These are phyloP conservation scores for Fomitopsis pulvina DNA, from an alignment of 768 basidiomycete species.

Conservation along the genomic window DNA sequence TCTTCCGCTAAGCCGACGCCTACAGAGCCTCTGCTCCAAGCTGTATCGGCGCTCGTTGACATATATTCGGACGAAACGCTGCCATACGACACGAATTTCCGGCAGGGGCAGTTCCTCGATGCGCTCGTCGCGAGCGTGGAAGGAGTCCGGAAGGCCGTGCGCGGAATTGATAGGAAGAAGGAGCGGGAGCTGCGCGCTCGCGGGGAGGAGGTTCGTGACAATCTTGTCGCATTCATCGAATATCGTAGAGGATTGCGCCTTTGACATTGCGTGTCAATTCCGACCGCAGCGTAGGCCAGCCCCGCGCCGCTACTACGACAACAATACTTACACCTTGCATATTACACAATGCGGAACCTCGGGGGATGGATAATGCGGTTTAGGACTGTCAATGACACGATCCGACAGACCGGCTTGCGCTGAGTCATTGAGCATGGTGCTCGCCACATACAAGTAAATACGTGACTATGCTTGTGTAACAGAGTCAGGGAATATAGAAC, in stretches of 20 bases:
- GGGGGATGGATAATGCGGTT: too few relatives aligned
- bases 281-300: not conserved
- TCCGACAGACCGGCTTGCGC: too few relatives aligned
- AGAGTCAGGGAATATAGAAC: too few relatives aligned
- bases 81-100: conserved; percentile 79
- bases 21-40: conserved; percentile 71
- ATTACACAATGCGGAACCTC: too few relatives aligned
- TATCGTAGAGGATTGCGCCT: conserved; percentile 57
- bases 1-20: conserved; percentile 35
- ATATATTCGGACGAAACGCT: conserved; percentile 86
- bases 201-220: conserved; percentile 74
- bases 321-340: too few relatives aligned
- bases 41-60: conserved; percentile 79
- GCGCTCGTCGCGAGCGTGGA: conserved; percentile 54
- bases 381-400: too few relatives aligned
- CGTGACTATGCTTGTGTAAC: too few relatives aligned
- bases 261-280: conserved; percentile 15
- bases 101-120: conserved; percentile 49
- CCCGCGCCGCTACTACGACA: too few relatives aligned
- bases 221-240: conserved; percentile 67
- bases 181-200: conserved; percentile 58
- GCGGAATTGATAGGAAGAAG: conserved; percentile 59
- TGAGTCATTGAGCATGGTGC: too few relatives aligned
- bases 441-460: too few relatives aligned
- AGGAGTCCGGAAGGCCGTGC: conserved; percentile 54